Conservation (phyloP, 139 green algal species). For the Micractinium conductrix region DNA sequence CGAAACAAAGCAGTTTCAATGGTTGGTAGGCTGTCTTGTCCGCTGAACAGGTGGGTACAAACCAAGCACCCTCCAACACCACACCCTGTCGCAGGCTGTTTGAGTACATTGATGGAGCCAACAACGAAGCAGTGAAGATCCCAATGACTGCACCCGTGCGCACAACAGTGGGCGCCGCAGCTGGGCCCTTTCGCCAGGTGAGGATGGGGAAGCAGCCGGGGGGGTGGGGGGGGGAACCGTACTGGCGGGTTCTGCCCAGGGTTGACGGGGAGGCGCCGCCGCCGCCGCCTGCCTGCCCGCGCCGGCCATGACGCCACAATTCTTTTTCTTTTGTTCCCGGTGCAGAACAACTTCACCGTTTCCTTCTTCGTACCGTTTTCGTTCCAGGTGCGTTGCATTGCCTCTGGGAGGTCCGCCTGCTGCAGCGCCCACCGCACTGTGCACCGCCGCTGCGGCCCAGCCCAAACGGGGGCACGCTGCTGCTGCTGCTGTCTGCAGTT, state of each 20-base stretch:
- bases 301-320: too few species aligned
- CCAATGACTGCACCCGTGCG: constrained; percentile 74
- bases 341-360: constrained; percentile 74
- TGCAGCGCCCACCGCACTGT: neutral
- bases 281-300: too few species aligned
- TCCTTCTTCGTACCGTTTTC: constrained; percentile 78
- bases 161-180: neutral
- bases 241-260: too few species aligned
- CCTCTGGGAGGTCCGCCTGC: neutral
- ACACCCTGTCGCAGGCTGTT: too few species aligned
- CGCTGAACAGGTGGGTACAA: too few species aligned
- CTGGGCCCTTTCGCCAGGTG: constrained; percentile 10
- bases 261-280: too few species aligned
- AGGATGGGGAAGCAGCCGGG: neutral
- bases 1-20: too few species aligned
- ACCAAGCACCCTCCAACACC: too few species aligned
- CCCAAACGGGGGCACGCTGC: neutral
- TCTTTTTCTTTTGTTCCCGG: too few species aligned
- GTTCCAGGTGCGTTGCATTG: constrained; percentile 58
- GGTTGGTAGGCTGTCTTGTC: too few species aligned
- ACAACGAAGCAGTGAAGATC: constrained; percentile 65
- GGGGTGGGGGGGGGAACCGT: neutral
- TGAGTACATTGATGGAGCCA: constrained; percentile 69
- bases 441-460: neutral
- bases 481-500: too few species aligned